A percentile compares a stretch with the other conserved stretches of the same genome.
Conservation (phyloP, 139 green algal species). For the Eudorina sp. region DNA sequence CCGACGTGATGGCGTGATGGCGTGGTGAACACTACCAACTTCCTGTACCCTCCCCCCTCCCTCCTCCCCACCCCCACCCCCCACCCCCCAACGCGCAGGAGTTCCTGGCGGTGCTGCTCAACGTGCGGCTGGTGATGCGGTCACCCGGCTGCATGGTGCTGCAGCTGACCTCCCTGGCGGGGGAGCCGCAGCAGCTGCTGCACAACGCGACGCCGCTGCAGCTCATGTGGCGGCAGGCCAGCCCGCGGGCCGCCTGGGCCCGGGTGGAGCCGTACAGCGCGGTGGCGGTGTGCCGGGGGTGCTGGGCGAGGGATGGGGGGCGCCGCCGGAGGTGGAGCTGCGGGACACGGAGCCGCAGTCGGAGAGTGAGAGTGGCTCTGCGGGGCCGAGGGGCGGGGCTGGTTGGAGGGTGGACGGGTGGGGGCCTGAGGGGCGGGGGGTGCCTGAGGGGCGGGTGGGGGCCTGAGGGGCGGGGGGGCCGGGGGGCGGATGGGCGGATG, state of each 20-base stretch:
- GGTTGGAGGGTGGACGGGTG: background rate
- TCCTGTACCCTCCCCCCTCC: background rate
- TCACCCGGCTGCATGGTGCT: conserved; percentile 67
- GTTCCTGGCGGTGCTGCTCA: conserved; percentile 61
- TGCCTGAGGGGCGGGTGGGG: background rate
- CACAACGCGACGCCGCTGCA: conserved; percentile 70
- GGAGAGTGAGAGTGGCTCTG: conserved; percentile 30
- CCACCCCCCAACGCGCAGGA: conserved; percentile 21
- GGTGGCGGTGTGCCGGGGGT: conserved; percentile 49
- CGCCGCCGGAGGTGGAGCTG: conserved; percentile 67
- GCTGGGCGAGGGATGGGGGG: conserved; percentile 20
- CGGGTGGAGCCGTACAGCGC: conserved; percentile 65
- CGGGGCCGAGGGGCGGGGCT: background rate
- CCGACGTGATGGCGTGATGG: too few relatives aligned
- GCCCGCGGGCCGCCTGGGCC: conserved; percentile 61
- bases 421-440: background rate
- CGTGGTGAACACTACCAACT: too few relatives aligned
- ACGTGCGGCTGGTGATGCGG: conserved; percentile 59
- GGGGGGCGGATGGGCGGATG: too few relatives aligned
- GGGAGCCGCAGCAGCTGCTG: conserved; percentile 70
- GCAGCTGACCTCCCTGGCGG: conserved; percentile 66
- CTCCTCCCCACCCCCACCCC: background rate
- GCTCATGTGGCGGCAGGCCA: conserved; percentile 72
- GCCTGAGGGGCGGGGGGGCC: too few relatives aligned
- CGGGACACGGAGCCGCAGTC: conserved; percentile 54